Evolutionary conservation across 1,284 basidiomycete genomes (phyloP), one percentile per base, ranked within the genome.

Genomic region (Papiliotrema laurentii): DNA sequence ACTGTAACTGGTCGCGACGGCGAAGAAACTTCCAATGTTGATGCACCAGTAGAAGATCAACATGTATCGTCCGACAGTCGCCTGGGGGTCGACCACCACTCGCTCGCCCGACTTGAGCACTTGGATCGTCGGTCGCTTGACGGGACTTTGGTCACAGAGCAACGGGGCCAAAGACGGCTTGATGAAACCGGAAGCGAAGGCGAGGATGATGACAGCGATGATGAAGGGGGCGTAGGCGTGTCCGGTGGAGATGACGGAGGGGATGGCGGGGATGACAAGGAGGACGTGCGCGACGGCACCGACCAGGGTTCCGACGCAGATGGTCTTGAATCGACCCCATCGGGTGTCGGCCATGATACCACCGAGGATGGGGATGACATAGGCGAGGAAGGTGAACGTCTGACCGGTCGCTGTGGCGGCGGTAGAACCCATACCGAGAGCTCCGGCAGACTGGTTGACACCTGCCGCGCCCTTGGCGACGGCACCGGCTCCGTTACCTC

Each of bases 271-370:
- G 38, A 72, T 58, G 45, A 69, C 59, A 37, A 72, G 60, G 45
- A 72, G 43, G 27, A 72, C 45, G 57, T 74, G 69, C 18, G 71
- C 61, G 38, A 71, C 26, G 25, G 51, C 57, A 36, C 72, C 71
- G 41, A 73, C 49, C 26, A 50, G 52, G 11, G 58, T 63, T 31
- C 72, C 72, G 51, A 80, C 69, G 57, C 78, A 79, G 55, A 86
- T 78, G 2, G 86, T 86, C 69, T 85, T 85, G 78, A 80, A 87
- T n/a, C 86, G 81, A 35, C 86, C 86, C 77, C 79, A 82, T 45
- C 80, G 77, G 7, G 83, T 81, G 63, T 87, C 86, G 18, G 86
- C 84, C 40, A 88, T 73, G 63, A 83, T 86, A 45, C 63, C 68
- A 35, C 69, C 67, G 9, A 59, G 43, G 45, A 69, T 67, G 9